Evolutionary conservation across 148 eudicot species (phyloP), one percentile per base, ranked within the genome.

Genomic region (Vaccinium myrtillus): DNA sequence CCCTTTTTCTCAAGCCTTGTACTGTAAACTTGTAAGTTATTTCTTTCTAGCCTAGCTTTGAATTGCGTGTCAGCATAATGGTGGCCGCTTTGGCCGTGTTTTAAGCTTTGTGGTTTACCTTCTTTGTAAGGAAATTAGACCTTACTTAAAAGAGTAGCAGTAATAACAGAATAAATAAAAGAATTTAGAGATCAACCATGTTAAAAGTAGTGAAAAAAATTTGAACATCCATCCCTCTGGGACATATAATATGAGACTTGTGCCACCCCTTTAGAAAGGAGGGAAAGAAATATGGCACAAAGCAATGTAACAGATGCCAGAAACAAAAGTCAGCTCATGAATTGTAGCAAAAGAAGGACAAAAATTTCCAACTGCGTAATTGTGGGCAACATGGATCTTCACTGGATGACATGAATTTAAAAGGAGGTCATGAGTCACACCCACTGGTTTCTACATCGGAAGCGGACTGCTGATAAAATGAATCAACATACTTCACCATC

Each of bases 31-130:
- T 23, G 32, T 1, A 65, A 10, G 71, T 65, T 12, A 4, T 69
- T 69, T 69, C 74, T 30, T 69, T 69, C 74, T 69, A 69, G 74
- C 18, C 74, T 13, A 69, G 74, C 74, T 69, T 27, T 4, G 74
- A 11, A 69, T 30, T 39, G 6, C 43, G 5, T 5, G 19, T 27
- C 73, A 27, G 39, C 39, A 30, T 30, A 14, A 16, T 12, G 19
- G 16, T 69, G 36, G 74, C 18, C 13, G 39, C 36, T 69, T 25
- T 67, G 36, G 73, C 36, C 2, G 6, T 11, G 36, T 67, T 67
- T 67, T 67, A 12, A 67, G 36, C 36, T 25, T 67, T 16, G 12
- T 67, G 36, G 73, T 11, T 67, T 25, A 25, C 36, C 36, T 23
- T 10, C 73, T 67, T 67, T 67, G 25, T 67, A 67, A 1, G 19